Percentiles rank a stretch among this genome's conserved stretches.
phyloP scores from a whole-genome alignment of 1,139 yeast species.

The Yamadazyma triangularis region DNA sequence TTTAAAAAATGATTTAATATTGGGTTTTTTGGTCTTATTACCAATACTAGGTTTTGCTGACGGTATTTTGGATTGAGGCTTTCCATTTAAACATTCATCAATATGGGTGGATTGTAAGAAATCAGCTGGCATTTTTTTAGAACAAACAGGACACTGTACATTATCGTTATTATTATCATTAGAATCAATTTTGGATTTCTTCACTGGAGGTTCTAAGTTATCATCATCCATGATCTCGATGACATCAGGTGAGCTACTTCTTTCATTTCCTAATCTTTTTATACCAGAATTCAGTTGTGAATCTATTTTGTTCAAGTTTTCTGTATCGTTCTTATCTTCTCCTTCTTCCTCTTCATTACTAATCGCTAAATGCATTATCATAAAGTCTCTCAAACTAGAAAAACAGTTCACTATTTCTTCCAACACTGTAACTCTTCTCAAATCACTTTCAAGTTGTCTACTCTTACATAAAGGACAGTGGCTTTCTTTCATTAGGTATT shows the following conservation, averaged over 20 bases:
- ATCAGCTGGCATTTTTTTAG: slow-evolving; percentile 48
- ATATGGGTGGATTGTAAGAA: slow-evolving; percentile 63
- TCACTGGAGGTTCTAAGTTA: background rate
- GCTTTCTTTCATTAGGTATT: slow-evolving; percentile 54
- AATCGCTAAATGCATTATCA: slow-evolving; percentile 20
- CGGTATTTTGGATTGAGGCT: slow-evolving; percentile 4
- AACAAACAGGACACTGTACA: slow-evolving; percentile 75
- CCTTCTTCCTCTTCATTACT: background rate
- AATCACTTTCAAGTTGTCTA: slow-evolving; percentile 65
- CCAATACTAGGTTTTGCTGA: background rate
- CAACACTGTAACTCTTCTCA: slow-evolving; percentile 64
- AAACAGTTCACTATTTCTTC: slow-evolving; percentile 69
- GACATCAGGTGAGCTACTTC: background rate
- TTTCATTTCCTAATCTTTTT: background rate
- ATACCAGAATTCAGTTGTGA: background rate
- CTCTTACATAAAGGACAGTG: slow-evolving; percentile 79
- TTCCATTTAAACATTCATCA: slow-evolving; percentile 57
- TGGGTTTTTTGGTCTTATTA: slow-evolving; percentile 1
- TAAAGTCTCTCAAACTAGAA: slow-evolving; percentile 35
- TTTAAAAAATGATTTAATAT: slow-evolving; percentile 35
- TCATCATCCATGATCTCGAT: background rate
- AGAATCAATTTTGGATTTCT: slow-evolving; percentile 1
- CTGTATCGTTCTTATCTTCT: no score
- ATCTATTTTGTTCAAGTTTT: background rate
- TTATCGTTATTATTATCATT: slow-evolving; percentile 11